Conservation (phyloP, 108 stramenopile genomes). For the Poteriospumella lacustris region DNA sequence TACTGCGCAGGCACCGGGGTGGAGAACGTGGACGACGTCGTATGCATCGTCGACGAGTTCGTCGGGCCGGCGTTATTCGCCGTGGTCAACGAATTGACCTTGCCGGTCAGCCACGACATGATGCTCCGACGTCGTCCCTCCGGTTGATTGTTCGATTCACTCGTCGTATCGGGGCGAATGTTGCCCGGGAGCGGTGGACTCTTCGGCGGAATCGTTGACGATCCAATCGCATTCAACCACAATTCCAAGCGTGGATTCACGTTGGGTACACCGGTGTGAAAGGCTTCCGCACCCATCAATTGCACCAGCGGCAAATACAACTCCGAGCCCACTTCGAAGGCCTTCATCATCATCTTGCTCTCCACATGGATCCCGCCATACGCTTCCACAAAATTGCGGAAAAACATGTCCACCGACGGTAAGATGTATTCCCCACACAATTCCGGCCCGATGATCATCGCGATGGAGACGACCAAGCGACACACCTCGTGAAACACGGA, state of each 20-base stretch:
- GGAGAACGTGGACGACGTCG: too few species aligned
- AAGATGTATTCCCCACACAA: constrained; percentile 11
- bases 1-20: too few species aligned
- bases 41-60: too few species aligned
- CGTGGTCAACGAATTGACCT: too few species aligned
- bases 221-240: constrained; percentile 13
- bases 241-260: constrained; percentile 18
- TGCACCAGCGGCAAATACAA: not conserved
- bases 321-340: not conserved
- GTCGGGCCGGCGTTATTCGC: too few species aligned
- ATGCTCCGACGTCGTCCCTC: too few species aligned
- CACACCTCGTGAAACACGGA: not conserved
- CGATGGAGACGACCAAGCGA: not conserved
- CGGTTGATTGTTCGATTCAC: not conserved
- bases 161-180: not conserved
- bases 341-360: not conserved
- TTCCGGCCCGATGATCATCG: not conserved
- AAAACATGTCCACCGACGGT: constrained; percentile 14
- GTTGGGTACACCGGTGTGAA: constrained; percentile 24
- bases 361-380: not conserved
- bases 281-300: constrained; percentile 26
- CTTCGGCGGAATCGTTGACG: not conserved
- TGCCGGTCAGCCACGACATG: too few species aligned
- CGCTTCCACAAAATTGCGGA: not conserved
- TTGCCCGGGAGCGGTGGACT: constrained; percentile 18